Evolutionary conservation across 768 basidiomycete species (phyloP), one percentile per base, ranked within the genome.

Genomic region (Suillus plorans): DNA sequence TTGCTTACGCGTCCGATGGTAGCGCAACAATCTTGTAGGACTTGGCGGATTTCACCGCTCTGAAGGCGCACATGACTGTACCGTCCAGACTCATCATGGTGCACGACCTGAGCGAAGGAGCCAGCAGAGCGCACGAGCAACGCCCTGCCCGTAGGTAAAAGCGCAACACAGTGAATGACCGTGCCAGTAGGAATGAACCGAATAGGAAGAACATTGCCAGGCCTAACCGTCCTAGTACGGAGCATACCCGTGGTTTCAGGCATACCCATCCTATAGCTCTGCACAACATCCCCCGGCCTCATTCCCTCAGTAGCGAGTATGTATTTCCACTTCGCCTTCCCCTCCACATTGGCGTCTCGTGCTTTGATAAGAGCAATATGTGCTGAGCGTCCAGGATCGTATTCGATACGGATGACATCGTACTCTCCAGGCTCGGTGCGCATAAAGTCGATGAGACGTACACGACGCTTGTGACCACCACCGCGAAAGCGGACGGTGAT

Each of bases 1-100:
- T 99, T 99, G 79, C 92, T 94, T 62, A 98, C 94, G 66, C 86
- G 88, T 1, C 97, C 97, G 52, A 99, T 86, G 1, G 92, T 97
- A 1, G 96, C 97, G 60, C 84, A 88, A 71, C 93, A 96, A 39
- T 87, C 87, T 44, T 89, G 84, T 66, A 92, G 78, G 61, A 99
- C 82, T 75, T 89, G 89, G 55, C 97, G 86, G 20, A 99, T 88
- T 81, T 99, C 97, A 18, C 97, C 97, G 68, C 91, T 94, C 74
- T 92, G 91, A 66, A 99, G 81, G 45, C 90, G 88, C 52, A 99
- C 89, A 64, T 93, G 92, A 22, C 86, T 84, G 76, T 94, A 95
- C 66, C 84, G 81, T 36, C 85, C 89, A 20, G 77, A 80, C 45
- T 86, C 88, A 65, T 91, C 90, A 68, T 95, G 91, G 3, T 86